Base-by-base conservation (phyloP, 2,329 filamentous ascomycete species). In the Fusarium penzigii region DNA sequence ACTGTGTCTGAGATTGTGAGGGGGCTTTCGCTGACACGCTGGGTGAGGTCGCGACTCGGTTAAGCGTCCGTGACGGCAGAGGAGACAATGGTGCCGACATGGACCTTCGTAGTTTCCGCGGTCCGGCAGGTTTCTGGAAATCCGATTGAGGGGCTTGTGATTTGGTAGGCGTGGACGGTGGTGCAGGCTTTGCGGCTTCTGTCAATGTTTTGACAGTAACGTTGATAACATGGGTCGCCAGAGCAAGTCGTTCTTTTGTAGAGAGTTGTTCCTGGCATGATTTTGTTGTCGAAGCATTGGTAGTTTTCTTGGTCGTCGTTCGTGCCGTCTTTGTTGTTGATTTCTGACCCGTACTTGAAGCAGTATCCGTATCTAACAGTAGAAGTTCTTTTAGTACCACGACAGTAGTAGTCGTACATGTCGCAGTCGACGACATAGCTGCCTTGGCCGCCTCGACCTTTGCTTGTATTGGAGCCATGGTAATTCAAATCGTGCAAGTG, bases 171-270 rank as follows among this genome's bases (percentile, higher is more conserved):
- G 70, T 67, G 2, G 68, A 48, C 5, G 63, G 56, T 2, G 69
- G 58, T 4, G 71, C 55, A 2, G 74, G 70, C 66, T 86, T 91
- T 17, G 84, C 77, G 0, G 84, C 84, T 50, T 89, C 85, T n/a
- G 80, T 79, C 4, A 93, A 77, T 10, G 81, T 78, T 64, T 89
- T 91, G 39, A 92, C 76, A 1, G 85, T 79, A 7, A 77, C 75
- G 67, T 92, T 93, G 63, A 91, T 83, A 36, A 90, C 77, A 55
- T 91, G 83, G 0, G 88, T 90, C 12, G 89, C 88, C 36, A 92
- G 72, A 42, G 82, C 76, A 46, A 84, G 85, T 68, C 80, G 84
- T 52, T 90, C 87, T 61, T 71, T 76, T 59, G 61, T 48, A 17
- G 55, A 69, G 58, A 62, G 64, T 57, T 53, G 65, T 59, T 59